A percentile compares a stretch with the other conserved stretches of the same genome.
Conservation (phyloP, 108 stramenopile genomes). For the Nitzschia sp. region DNA sequence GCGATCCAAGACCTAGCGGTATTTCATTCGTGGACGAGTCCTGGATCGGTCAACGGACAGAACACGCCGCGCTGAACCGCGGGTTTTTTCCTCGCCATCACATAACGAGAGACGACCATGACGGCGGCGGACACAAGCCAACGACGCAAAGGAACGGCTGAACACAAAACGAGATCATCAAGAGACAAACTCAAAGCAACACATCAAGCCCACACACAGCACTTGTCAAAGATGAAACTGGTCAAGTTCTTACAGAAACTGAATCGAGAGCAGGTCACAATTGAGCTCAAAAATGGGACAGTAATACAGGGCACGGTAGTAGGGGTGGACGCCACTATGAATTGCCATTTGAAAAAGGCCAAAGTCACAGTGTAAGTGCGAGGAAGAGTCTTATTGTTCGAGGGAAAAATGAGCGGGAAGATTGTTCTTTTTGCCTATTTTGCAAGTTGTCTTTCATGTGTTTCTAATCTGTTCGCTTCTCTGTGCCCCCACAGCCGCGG, state of each 20-base stretch:
- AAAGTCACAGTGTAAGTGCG: constrained; percentile 89
- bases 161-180: no score
- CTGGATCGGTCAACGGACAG: no score
- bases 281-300: constrained; percentile 99
- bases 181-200: no score
- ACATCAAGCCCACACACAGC: no score
- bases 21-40: no score
- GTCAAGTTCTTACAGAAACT: constrained; percentile 98
- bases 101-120: no score
- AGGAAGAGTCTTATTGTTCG: constrained; percentile 2
- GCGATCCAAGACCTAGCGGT: no score
- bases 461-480: neutral
- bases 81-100: no score
- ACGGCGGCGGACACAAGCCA: no score
- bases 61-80: no score
- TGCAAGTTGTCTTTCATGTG: neutral
- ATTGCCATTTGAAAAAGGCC: constrained; percentile 96
- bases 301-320: constrained; percentile 95
- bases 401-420: neutral
- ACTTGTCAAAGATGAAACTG: constrained; percentile 86
- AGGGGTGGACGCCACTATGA: constrained; percentile 98
- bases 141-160: no score
- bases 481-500: constrained; percentile 54
- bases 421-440: neutral
- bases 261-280: constrained; percentile 96